phyloP scores from a whole-genome alignment of 1,284 basidiomycete genomes.

The Heterobasidion irregulare region DNA sequence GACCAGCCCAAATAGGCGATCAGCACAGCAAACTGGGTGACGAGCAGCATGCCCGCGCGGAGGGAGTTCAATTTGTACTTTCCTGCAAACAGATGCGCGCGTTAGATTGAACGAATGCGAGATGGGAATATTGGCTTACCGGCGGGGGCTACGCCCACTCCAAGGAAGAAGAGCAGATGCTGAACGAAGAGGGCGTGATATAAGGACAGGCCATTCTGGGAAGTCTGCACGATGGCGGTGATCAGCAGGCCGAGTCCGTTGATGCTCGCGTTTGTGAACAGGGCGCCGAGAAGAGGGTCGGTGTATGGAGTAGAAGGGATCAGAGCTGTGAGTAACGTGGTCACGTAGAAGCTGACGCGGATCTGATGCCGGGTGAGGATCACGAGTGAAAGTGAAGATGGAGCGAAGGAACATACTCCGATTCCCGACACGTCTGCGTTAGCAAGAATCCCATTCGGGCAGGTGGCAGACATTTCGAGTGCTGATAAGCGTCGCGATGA shows the following conservation, averaged over 20 bases:
- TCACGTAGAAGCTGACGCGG: constrained; percentile 10
- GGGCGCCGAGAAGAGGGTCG: neutral
- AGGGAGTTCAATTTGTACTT: constrained; percentile 6
- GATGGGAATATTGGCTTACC: neutral
- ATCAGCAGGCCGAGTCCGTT: constrained; percentile 7
- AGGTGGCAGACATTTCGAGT: too few relatives aligned
- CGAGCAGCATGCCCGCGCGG: constrained; percentile 2
- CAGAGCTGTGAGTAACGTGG: constrained; percentile 2
- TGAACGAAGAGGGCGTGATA: constrained; percentile 8
- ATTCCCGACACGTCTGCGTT: constrained; percentile 6
- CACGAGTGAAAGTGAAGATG: neutral
- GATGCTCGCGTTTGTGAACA: constrained; percentile 4
- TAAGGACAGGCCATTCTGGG: neutral
- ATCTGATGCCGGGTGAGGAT: neutral
- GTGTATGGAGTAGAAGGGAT: constrained; percentile 4
- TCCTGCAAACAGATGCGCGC: neutral
- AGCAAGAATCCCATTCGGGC: neutral
- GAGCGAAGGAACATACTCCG: constrained; percentile 1
- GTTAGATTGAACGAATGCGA: neutral
- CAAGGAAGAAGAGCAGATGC: constrained; percentile 9
- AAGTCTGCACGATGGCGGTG: constrained; percentile 7
- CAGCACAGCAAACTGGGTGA: neutral
- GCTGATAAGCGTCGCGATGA: too few relatives aligned
- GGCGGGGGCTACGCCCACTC: neutral
- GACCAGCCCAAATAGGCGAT: constrained; percentile 5